Evolutionary conservation across 805 yeast genomes (phyloP).

Genomic region (Allodekkera sacchari): DNA sequence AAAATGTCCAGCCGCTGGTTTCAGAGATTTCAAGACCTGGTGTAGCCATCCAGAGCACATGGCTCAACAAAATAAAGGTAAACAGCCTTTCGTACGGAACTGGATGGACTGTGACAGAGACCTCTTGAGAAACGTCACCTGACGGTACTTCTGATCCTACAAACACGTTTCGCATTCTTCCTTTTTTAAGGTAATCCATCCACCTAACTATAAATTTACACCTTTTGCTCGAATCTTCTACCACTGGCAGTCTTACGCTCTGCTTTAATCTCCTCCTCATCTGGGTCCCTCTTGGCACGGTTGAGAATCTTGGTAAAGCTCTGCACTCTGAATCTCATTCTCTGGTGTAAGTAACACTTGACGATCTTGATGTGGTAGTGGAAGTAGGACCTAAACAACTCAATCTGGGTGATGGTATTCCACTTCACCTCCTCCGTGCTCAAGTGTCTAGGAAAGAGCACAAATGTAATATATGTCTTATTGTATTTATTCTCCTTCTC

Average conservation of each 20-base stretch:
- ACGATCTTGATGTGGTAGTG: constrained; percentile 98
- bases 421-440: constrained; percentile 56
- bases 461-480: constrained; percentile 50
- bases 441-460: constrained; percentile 75
- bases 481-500: constrained; percentile 28
- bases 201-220: too few species aligned
- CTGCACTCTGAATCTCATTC: constrained; percentile 94
- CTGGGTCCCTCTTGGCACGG: constrained; percentile 92
- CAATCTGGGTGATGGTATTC: constrained; percentile 84
- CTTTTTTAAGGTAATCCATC: too few species aligned
- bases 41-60: too few species aligned
- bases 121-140: too few species aligned
- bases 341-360: constrained; percentile 95
- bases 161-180: too few species aligned
- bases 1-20: too few species aligned
- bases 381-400: constrained; percentile 90
- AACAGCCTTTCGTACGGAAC: too few species aligned
- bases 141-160: too few species aligned
- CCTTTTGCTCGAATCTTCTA: constrained; percentile 42
- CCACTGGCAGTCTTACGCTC: constrained; percentile 67
- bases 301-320: constrained; percentile 92
- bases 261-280: constrained; percentile 47
- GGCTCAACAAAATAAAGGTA: too few species aligned
- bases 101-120: too few species aligned
- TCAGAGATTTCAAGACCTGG: too few species aligned